A percentile compares a stretch with the other conserved stretches of the same genome.
Conservation (phyloP, 2,329 filamentous ascomycete species). For the Fusarium fracticaudum region DNA sequence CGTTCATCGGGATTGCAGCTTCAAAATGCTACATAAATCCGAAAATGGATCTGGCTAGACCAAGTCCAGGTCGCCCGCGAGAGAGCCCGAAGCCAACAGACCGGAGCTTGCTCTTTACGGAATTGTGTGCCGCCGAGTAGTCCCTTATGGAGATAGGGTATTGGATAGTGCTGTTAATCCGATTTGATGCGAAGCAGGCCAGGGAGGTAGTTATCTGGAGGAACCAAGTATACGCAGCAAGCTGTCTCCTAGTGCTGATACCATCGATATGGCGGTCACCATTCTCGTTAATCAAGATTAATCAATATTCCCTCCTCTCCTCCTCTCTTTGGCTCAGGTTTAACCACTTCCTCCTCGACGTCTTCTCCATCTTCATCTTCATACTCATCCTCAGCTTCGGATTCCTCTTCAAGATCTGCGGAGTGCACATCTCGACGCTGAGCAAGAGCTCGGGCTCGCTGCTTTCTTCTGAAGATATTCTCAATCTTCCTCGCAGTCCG, state of each 20-base stretch:
- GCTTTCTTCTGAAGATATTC: constrained; percentile 3
- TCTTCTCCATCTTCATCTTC: neutral
- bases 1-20: constrained; percentile 9
- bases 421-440: neutral
- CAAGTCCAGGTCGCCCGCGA: neutral
- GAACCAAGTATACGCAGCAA: neutral
- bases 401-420: neutral
- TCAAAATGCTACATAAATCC: constrained; percentile 1
- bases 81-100: neutral
- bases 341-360: neutral
- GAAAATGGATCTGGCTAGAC: neutral
- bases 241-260: neutral
- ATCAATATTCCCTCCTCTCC: constrained; percentile 27
- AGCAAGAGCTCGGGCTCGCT: neutral
- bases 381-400: neutral
- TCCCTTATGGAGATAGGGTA: neutral
- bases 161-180: neutral
- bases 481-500: constrained; percentile 5
- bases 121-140: neutral
- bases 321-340: neutral
- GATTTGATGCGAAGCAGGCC: neutral
- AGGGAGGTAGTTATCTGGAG: neutral
- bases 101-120: neutral
- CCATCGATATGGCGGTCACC: neutral
- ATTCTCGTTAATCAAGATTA: neutral